Evolutionary conservation across 2,329 filamentous ascomycete genomes (phyloP), one percentile per base, ranked within the genome.

Genomic region (Sclerotinia borealis): DNA sequence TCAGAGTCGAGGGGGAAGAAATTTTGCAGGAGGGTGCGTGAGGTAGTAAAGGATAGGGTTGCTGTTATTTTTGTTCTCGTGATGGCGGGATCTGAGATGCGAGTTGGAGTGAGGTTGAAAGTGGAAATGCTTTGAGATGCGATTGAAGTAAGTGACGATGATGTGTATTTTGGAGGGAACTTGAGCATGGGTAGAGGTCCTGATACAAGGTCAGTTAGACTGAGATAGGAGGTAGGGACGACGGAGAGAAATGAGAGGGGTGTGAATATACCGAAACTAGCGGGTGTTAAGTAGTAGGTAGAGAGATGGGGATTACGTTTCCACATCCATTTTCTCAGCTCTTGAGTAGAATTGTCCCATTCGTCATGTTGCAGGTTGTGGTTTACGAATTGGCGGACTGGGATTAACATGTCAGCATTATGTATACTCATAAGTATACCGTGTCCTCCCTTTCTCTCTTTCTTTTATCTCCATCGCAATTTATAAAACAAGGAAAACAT

Each of bases 331-430:
- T 81, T 77, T 0, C 77, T 75, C 2, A 84, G 73, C 51, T 72
- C 68, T 48, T 82, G 76, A 0, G 75, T 76, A 0, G 81, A 80
- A 63, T 79, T 75, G 66, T 85, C 77, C 71, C 76, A 83, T 65
- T 84, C 82, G 63, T 85, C 81, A 64, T 82, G 78, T 7, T 79
- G 77, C 61, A 80, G 81, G 61, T 81, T 82, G 66, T 79, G 80
- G 10, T 71, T 69, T 2, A 74, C 75, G 62, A 75, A 68, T 29
- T 64, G 47, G 54, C 59, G 65, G 48, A 68, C 65, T 67, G 27
- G 77, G 69, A 0, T 72, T 72, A 13, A 48, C 2, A 34, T 34
- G 27, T 55, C 15, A 55, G 36, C 41, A 29, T 41, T 8, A n/a
- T 10, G 15, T 55, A 13, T 19, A 29, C 3, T 41, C 15, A 41